Evolutionary conservation across 768 basidiomycete genomes (phyloP).

Genomic region (Serendipita indica): DNA sequence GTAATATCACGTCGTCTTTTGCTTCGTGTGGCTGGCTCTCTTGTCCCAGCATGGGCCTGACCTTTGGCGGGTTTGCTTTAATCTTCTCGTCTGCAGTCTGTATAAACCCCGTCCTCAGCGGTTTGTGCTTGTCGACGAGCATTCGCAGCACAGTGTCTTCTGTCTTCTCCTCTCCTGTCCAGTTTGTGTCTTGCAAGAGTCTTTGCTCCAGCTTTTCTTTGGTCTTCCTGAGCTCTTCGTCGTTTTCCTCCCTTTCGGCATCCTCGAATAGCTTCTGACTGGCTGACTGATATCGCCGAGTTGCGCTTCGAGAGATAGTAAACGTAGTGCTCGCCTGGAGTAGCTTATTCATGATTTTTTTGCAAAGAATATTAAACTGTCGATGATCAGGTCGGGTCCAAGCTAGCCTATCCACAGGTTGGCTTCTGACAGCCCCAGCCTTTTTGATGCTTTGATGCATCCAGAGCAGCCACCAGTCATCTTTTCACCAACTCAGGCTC

Average conservation of each 20-base stretch:
- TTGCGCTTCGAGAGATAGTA: not conserved
- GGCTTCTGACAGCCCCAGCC: not conserved
- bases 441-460: not conserved
- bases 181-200: slow-evolving; percentile 44
- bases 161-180: slow-evolving; percentile 62
- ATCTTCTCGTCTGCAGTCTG: slow-evolving; percentile 52
- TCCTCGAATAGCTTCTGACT: slow-evolving; percentile 54
- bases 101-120: slow-evolving; percentile 46
- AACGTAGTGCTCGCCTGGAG: not conserved
- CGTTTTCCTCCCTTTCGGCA: slow-evolving; percentile 39
- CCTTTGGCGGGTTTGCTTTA: slow-evolving; percentile 32
- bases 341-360: not conserved
- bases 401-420: not conserved
- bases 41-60: slow-evolving; percentile 21
- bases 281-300: slow-evolving; percentile 18
- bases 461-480: not conserved
- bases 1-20: slow-evolving; percentile 10
- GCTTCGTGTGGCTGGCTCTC: slow-evolving; percentile 18
- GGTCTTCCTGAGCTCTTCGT: slow-evolving; percentile 19
- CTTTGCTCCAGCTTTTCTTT: slow-evolving; percentile 20
- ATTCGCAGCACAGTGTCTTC: slow-evolving; percentile 64
- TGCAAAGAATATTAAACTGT: not conserved
- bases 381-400: no score
- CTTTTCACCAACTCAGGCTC: slow-evolving; percentile 26
- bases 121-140: slow-evolving; percentile 79